These are phyloP conservation scores for Xylaria castorea DNA, from an alignment of 495 filamentous ascomycete genomes.

Conservation along the genomic window DNA sequence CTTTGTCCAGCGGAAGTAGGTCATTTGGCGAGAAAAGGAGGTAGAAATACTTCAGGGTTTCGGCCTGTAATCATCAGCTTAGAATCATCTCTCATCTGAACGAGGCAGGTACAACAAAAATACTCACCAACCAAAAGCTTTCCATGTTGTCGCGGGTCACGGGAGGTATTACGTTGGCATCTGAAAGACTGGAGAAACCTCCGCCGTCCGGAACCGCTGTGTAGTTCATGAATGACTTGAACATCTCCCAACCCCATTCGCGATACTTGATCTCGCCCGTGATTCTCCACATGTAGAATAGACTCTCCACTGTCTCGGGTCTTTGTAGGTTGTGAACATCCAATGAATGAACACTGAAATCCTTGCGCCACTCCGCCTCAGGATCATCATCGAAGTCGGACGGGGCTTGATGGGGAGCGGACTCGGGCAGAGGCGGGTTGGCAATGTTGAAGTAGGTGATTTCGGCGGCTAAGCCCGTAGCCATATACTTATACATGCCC, in stretches of 20 bases:
- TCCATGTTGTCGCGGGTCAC: conserved; percentile 82
- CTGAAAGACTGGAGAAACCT: conserved; percentile 81
- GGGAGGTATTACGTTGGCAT: conserved; percentile 74
- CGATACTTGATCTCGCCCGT: conserved; percentile 91
- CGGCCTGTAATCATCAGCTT: conserved; percentile 63
- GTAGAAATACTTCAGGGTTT: conserved; percentile 98
- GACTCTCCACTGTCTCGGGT: conserved; percentile 91
- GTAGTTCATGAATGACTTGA: conserved; percentile 86
- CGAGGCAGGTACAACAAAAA: neutral
- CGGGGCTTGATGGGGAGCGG: conserved; percentile 54
- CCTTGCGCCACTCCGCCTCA: conserved; percentile 69
- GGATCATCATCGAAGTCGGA: conserved; percentile 55
- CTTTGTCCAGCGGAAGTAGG: conserved; percentile 79
- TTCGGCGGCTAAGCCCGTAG: conserved; percentile 88
- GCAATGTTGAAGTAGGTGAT: conserved; percentile 87
- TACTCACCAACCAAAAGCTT: conserved; percentile 87
- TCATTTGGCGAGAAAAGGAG: conserved; percentile 88
- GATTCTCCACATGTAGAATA: conserved; percentile 99
- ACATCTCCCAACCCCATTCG: conserved; percentile 99
- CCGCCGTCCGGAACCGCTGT: conserved; percentile 76
- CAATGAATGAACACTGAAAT: conserved; percentile 74
- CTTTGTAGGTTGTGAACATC: conserved; percentile 95
- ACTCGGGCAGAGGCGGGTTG: conserved; percentile 64
- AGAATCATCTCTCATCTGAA: neutral
- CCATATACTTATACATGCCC: conserved; percentile 90